Evolutionary conservation across 129 eudicot genomes (phyloP), one percentile per base, ranked within the genome.

Genomic region (Sambucus nigra): DNA sequence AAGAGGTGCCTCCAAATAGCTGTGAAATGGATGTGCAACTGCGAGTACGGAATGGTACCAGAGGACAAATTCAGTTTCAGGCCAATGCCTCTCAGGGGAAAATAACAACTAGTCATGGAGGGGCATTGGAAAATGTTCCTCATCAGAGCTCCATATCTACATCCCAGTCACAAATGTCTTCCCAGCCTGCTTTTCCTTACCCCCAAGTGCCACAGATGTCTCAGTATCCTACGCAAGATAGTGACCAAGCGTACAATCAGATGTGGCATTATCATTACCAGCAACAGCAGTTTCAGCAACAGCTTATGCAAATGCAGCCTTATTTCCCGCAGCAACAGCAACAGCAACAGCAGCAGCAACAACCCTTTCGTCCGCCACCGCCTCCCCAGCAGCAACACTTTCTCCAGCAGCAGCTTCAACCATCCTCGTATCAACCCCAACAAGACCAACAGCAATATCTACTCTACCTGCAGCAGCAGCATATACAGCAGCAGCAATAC

Each of bases 261-360:
- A 81, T 78, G 74, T 62, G 66, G 69, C 87, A 81, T 48, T 70
- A 73, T 69, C 75, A 83, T 45, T 78, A 80, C 53, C 64, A 66
- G 25, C 71, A 74, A 24, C 80, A 76, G 47, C 83, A 76, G 28
- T 65, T 61, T 53, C 82, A 78, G 63, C 81, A 71, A 56, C 93
- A 82, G 60, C 59, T 59, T 61, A 59, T 68, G 57, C 86, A 71
- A 52, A 52, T 60, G 69, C 80, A 76, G 45, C 78, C 57, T 28
- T 66, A 70, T 63, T 11, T 51, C 32, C 71, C 57, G 65, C 86
- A 63, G 35, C 78, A 57, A 38, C 82, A 67, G 31, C 83, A 73
- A 45, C 69, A 61, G 12, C 69, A 61, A 54, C 52, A 15, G 32
- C 68, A 69, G 55, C 77, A 55, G 7, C 44, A 57, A n/a, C 32